Percentiles rank a stretch among this genome's conserved stretches.
Evolutionary conservation across 1,284 basidiomycete species (phyloP).

Genomic region (Neonothopanus nambi): DNA sequence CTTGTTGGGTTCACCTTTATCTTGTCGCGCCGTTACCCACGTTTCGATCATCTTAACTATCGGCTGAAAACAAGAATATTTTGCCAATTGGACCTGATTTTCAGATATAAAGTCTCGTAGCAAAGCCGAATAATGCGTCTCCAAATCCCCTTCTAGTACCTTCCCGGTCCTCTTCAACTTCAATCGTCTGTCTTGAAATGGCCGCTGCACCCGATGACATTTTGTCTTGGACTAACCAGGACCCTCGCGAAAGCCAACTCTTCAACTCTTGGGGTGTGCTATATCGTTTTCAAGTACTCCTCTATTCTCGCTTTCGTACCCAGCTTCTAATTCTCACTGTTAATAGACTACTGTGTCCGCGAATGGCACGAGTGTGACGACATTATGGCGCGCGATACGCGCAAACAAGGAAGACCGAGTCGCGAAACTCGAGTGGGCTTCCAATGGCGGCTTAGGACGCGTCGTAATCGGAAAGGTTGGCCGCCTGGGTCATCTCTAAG

Average conservation of each 20-base stretch:
- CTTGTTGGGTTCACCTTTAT: constrained; percentile 62
- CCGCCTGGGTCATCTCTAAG: constrained; percentile 12
- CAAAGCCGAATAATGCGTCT: constrained; percentile 27
- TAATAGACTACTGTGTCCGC: constrained; percentile 60
- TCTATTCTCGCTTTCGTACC: constrained; percentile 18
- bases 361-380: constrained; percentile 70
- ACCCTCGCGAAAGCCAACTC: constrained; percentile 77
- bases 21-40: constrained; percentile 63
- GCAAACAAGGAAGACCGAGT: constrained; percentile 81
- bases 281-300: constrained; percentile 73
- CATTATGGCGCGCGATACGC: constrained; percentile 73
- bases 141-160: constrained; percentile 28
- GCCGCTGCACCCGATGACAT: constrained; percentile 61
- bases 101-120: constrained; percentile 43
- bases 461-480: constrained; percentile 78
- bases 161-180: constrained; percentile 20
- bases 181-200: constrained; percentile 35
- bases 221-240: constrained; percentile 82
- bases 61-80: constrained; percentile 38
- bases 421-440: constrained; percentile 82
- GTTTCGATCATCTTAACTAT: constrained; percentile 71
- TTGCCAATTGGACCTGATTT: constrained; percentile 37
- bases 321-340: constrained; percentile 21
- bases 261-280: constrained; percentile 79
- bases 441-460: constrained; percentile 76